Percentiles rank a stretch among this genome's conserved stretches.
phyloP scores from a whole-genome alignment of 352 stramenopile species.

The Globisporangium abappressorium region DNA sequence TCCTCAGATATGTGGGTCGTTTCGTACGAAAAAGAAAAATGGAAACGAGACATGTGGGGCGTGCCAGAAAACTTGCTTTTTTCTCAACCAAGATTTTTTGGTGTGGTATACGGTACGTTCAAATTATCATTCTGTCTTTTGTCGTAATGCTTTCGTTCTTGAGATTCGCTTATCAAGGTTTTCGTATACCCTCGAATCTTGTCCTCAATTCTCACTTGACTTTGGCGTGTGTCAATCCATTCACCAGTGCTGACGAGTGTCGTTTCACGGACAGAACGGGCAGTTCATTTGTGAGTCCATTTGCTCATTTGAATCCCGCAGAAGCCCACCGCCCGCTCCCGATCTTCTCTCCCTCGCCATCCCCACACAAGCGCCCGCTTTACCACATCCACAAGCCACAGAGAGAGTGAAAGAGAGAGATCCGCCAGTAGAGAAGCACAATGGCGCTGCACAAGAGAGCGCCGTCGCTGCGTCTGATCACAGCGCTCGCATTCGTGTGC shows the following conservation, averaged over 20 bases:
- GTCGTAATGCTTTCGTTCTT: not conserved
- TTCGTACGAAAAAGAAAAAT: not conserved
- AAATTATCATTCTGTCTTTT: not conserved
- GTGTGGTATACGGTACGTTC: not conserved
- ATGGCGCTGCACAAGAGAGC: conserved; percentile 2
- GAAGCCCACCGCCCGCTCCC: not conserved
- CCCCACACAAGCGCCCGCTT: not conserved
- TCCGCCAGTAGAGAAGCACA: not conserved
- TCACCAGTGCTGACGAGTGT: not conserved
- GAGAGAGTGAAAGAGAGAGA: too few relatives aligned
- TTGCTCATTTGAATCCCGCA: not conserved
- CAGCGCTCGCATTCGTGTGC: not conserved
- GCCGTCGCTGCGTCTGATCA: not conserved
- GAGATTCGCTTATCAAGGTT: not conserved
- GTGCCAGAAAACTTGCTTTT: not conserved
- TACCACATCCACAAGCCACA: not conserved
- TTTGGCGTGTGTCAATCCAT: conserved; percentile 1
- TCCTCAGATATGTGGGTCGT: not conserved
- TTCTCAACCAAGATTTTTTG: not conserved
- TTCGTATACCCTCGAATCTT: conserved; percentile 8
- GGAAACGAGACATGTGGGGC: not conserved
- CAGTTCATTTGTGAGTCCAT: not conserved
- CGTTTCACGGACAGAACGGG: conserved; percentile 4
- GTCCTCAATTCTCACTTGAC: not conserved
- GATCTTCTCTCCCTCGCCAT: not conserved